Evolutionary conservation across 2,329 filamentous ascomycete species (phyloP), one percentile per base, ranked within the genome.

Genomic region (Aspergillus fructus): DNA sequence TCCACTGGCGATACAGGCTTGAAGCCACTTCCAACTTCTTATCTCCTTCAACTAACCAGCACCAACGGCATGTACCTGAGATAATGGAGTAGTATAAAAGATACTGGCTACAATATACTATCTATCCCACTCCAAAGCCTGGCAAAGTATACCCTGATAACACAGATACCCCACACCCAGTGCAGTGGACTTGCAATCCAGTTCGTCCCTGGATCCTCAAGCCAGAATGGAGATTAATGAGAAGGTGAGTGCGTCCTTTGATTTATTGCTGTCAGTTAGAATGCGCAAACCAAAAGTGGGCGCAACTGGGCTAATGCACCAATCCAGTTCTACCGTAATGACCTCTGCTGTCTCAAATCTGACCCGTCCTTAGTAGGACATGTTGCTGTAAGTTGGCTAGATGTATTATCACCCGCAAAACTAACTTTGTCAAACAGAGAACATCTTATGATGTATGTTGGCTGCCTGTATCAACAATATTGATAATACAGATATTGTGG

Each of bases 311-410:
- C 34, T 37, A 15, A 37, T 37, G 5, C 6, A 12, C 5, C 34
- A 15, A 19, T 37, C 8, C 30, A 59, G 65, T 62, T 68, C 49
- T 55, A 67, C 39, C 27, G 53, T 13, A 55, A 62, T 11, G 64
- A 68, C 58, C 41, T 53, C 15, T 68, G 65, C 42, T 53, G 47
- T 49, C 50, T 67, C 9, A 66, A 63, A 41, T 60, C 59, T 23
- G 59, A 66, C 34, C 59, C 57, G 34, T 55, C 60, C 24, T 37
- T 64, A 49, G 33, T 66, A 54, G 65, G 64, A 39, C 48, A 58
- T 34, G 52, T 67, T 13, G 40, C 45, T 48, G 64, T 65, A 58
- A 61, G 63, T 62, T 12, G 40, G 11, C 40, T 12, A 9, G n/a
- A 34, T 24, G 17, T 12, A 33, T 27, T 12, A 41, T 3, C 6